Conservation (phyloP, 768 basidiomycete genomes). For the Lanmaoa pseudosensibilis region DNA sequence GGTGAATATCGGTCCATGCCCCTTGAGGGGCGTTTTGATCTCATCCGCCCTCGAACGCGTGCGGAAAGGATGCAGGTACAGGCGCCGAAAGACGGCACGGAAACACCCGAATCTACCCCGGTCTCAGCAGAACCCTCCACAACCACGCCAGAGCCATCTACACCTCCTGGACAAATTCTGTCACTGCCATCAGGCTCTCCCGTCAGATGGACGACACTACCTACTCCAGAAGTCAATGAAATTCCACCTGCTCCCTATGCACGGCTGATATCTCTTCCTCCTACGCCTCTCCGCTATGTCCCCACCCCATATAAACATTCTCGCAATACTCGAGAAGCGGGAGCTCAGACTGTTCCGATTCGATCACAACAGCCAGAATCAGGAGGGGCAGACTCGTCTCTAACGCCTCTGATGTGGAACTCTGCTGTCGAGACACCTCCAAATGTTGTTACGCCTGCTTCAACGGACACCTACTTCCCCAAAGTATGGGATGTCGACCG, state of each 20-base stretch:
- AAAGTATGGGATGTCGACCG: conserved; percentile 80
- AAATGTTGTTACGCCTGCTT: conserved; percentile 52
- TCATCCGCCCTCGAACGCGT: conserved; percentile 56
- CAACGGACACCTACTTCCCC: conserved; percentile 74
- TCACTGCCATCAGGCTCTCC: conserved; percentile 35
- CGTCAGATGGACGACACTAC: conserved; percentile 49
- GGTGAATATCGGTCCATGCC: conserved; percentile 83
- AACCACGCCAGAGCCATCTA: conserved; percentile 29
- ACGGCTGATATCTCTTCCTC: conserved; percentile 50
- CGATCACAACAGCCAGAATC: conserved; percentile 9
- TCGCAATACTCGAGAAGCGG: conserved; percentile 17
- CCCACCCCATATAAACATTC: conserved; percentile 17
- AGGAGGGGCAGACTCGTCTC: conserved; percentile 51
- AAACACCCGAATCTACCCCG: conserved; percentile 19
- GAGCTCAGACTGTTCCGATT: conserved; percentile 24
- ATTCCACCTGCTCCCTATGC: conserved; percentile 60
- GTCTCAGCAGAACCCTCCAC: conserved; percentile 5
- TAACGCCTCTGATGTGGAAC: conserved; percentile 76
- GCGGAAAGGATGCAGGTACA: conserved; percentile 19
- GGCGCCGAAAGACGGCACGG: not conserved
- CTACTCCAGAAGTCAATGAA: conserved; percentile 63
- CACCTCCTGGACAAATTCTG: conserved; percentile 38
- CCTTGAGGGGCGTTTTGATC: conserved; percentile 82
- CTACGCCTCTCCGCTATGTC: conserved; percentile 29
- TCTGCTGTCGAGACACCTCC: conserved; percentile 81